Percentiles rank a stretch among this genome's conserved stretches.
These are phyloP conservation scores for Leptographium lundbergii DNA, from an alignment of 2,329 filamentous ascomycete genomes.

Conservation along the genomic window DNA sequence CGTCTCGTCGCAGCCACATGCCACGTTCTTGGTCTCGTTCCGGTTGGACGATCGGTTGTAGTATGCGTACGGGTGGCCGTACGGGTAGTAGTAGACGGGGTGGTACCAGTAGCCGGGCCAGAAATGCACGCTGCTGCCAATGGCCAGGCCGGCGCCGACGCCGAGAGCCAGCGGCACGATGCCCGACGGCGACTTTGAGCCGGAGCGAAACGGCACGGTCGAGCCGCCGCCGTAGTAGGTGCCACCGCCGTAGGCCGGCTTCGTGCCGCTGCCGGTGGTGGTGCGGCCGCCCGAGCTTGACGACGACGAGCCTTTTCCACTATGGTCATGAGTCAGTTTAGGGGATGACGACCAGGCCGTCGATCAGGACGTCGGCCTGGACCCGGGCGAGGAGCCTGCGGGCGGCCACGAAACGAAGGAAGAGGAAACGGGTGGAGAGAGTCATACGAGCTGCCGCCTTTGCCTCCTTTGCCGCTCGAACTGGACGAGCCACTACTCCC, in stretches of 20 bases:
- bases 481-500: not conserved
- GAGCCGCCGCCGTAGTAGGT: conserved; percentile 56
- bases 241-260: conserved; percentile 47
- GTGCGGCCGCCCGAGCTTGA: conserved; percentile 39
- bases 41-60: conserved; percentile 35
- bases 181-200: conserved; percentile 35
- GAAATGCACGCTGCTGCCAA: conserved; percentile 34
- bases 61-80: conserved; percentile 34
- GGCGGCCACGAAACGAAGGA: not conserved
- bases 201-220: conserved; percentile 44
- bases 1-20: conserved; percentile 46
- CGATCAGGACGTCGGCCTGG: too few relatives aligned
- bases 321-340: not conserved
- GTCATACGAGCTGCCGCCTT: conserved; percentile 11
- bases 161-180: conserved; percentile 39
- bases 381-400: not conserved
- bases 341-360: not conserved
- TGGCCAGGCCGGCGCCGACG: conserved; percentile 19
- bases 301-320: conserved; percentile 1
- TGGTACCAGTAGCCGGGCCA: conserved; percentile 55
- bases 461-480: not conserved
- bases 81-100: conserved; percentile 49
- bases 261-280: conserved; percentile 42
- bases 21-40: conserved; percentile 48
- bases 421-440: not conserved